These are phyloP conservation scores for Ceratocystis cacaofunesta DNA, from an alignment of 2,329 filamentous ascomycete genomes.

Conservation along the genomic window DNA sequence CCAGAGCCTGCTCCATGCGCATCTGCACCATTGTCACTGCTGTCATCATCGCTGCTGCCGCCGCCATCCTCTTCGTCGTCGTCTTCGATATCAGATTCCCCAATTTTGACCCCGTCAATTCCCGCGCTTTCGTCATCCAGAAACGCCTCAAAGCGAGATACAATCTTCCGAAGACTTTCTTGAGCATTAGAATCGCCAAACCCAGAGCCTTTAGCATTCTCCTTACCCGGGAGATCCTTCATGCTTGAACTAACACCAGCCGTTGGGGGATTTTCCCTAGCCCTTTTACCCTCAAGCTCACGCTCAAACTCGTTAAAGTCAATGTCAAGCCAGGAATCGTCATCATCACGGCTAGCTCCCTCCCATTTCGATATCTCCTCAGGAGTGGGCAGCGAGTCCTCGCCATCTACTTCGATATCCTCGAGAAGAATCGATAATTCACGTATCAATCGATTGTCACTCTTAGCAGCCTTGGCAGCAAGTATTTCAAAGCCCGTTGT, in stretches of 20 bases:
- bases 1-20: constrained; percentile 24
- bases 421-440: constrained; percentile 65
- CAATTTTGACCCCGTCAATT: constrained; percentile 58
- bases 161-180: constrained; percentile 74
- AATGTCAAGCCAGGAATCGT: constrained; percentile 85
- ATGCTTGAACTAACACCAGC: constrained; percentile 13
- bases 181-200: constrained; percentile 55
- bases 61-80: constrained; percentile 31
- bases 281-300: constrained; percentile 47
- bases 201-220: constrained; percentile 21
- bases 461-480: constrained; percentile 49
- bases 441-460: constrained; percentile 52
- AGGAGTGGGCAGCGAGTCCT: constrained; percentile 50
- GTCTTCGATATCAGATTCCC: constrained; percentile 34
- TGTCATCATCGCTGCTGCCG: constrained; percentile 24
- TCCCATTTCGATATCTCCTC: constrained; percentile 60
- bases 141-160: constrained; percentile 85
- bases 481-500: constrained; percentile 86
- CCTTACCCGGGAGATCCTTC: constrained; percentile 5
- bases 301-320: constrained; percentile 77
- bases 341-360: constrained; percentile 48
- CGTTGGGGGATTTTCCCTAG: constrained; percentile 11
- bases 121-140: constrained; percentile 74
- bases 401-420: constrained; percentile 59
- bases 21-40: constrained; percentile 18